phyloP scores from a whole-genome alignment of 805 yeast species.

The Barnettozyma salicaria region DNA sequence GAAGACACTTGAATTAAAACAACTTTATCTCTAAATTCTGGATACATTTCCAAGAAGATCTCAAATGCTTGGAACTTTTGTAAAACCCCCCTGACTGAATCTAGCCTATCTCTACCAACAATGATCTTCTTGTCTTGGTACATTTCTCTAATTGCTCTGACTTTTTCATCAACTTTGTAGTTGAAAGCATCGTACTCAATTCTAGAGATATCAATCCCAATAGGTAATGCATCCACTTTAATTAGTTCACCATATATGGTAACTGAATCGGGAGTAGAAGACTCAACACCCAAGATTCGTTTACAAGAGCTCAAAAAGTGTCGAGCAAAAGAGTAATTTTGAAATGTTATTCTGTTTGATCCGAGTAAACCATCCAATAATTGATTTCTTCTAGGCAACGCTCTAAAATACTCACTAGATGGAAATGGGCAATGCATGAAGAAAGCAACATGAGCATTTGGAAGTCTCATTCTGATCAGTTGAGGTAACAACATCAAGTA shows the following conservation, averaged over 20 bases:
- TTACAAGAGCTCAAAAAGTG: slow-evolving; percentile 91
- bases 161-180: slow-evolving; percentile 50
- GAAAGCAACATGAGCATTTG: slow-evolving; percentile 83
- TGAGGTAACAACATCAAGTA: slow-evolving; percentile 82
- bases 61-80: slow-evolving; percentile 92
- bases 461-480: slow-evolving; percentile 70
- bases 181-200: slow-evolving; percentile 55
- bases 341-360: slow-evolving; percentile 80
- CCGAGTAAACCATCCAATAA: slow-evolving; percentile 90
- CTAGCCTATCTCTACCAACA: slow-evolving; percentile 91
- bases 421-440: slow-evolving; percentile 96
- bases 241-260: slow-evolving; percentile 74
- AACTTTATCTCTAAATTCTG: slow-evolving; percentile 85
- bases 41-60: slow-evolving; percentile 80
- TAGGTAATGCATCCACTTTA: slow-evolving; percentile 70
- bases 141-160: slow-evolving; percentile 54
- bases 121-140: slow-evolving; percentile 69
- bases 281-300: slow-evolving; percentile 68
- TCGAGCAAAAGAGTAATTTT: slow-evolving; percentile 76
- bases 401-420: slow-evolving; percentile 87
- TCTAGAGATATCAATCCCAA: slow-evolving; percentile 77
- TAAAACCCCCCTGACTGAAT: slow-evolving; percentile 85
- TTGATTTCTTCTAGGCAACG: slow-evolving; percentile 76
- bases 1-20: slow-evolving; percentile 89
- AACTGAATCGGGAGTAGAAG: slow-evolving; percentile 42